Base-by-base conservation (phyloP, 116 monocot species). In the Cymodocea nodosa region DNA sequence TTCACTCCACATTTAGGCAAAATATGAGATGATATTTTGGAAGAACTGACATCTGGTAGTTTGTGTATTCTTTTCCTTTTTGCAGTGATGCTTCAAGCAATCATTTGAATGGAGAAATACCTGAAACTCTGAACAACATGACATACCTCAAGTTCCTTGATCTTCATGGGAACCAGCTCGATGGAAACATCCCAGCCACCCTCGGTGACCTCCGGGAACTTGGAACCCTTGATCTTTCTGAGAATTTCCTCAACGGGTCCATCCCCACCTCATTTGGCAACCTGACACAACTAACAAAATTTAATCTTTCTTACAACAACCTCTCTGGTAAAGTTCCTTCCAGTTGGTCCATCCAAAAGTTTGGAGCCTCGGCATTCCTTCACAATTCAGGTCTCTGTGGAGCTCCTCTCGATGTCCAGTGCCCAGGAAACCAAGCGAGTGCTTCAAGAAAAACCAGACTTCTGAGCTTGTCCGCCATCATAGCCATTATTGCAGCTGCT, bases 41-140 rank as follows among this genome's bases (percentile, higher is more conserved):
- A 44, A 44, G 11, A 44, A 44, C 44, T 44, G 44, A 44, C 44
- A 6, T 10, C 11, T 57, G 37, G 19, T 13, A 10, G 52, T 12
- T 24, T 70, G 30, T 50, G 15, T 62, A n/a, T n/a, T n/a, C n/a
- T 63, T 15, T 1, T 71, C 24, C 62, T 2, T 14, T 61, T 55
- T 80, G 71, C 91, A 98, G 98, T 78, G 86, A 92, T 74, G 68
- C 68, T 60, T 86, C 93, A 16, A 73, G 79, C 64, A 93, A 89
- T 60, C 57, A 60, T 14, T 72, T 93, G 56, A 64, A 68, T 23
- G 93, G 93, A 65, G 77, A 55, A 59, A 89, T 93, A 52, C 93
- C 93, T 0, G 67, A 69, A 35, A 74, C 70, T 24, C 71, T 93
- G 13, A 71, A 79, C 83, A 89, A 93, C 77, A 70, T 85, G 51